Conservation (phyloP, 495 filamentous ascomycete species). For the Friedmanniomyces simplex region DNA sequence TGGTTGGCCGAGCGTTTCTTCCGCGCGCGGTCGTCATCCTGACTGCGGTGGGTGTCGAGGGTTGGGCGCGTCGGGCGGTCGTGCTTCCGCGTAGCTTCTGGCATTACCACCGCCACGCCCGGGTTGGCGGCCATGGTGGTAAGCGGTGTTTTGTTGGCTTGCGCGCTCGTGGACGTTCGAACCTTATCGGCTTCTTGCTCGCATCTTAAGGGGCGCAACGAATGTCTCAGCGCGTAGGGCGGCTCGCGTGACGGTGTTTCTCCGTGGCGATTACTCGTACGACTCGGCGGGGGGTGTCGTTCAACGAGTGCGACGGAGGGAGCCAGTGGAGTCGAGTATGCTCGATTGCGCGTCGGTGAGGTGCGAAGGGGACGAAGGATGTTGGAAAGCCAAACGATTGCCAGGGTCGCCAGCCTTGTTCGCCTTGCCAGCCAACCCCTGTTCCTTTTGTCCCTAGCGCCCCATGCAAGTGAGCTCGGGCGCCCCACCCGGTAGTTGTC, state of each 20-base stretch:
- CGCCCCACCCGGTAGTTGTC: background rate
- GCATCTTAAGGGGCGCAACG: background rate
- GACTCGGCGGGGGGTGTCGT: too few relatives aligned
- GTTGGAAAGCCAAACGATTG: background rate
- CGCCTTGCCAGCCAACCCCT: background rate
- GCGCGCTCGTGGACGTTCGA: background rate
- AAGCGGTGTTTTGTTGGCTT: background rate
- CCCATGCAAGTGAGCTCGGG: background rate
- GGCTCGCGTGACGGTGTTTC: background rate
- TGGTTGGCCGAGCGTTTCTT: conserved; percentile 31
- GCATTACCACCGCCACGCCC: background rate
- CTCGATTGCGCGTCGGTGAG: too few relatives aligned
- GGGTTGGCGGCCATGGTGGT: background rate
- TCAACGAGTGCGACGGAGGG: too few relatives aligned
- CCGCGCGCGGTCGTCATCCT: background rate
- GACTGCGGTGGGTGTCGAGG: background rate
- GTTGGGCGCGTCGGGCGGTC: background rate
- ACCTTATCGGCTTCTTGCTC: background rate
- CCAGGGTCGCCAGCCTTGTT: background rate
- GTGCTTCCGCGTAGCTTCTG: background rate
- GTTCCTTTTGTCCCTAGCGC: background rate
- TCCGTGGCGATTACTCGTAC: too few relatives aligned
- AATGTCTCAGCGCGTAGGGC: too few relatives aligned
- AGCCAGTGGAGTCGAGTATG: too few relatives aligned
- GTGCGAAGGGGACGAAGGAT: background rate